These are phyloP conservation scores for Wakefieldia striispora DNA, from an alignment of 768 basidiomycete genomes.

Conservation along the genomic window DNA sequence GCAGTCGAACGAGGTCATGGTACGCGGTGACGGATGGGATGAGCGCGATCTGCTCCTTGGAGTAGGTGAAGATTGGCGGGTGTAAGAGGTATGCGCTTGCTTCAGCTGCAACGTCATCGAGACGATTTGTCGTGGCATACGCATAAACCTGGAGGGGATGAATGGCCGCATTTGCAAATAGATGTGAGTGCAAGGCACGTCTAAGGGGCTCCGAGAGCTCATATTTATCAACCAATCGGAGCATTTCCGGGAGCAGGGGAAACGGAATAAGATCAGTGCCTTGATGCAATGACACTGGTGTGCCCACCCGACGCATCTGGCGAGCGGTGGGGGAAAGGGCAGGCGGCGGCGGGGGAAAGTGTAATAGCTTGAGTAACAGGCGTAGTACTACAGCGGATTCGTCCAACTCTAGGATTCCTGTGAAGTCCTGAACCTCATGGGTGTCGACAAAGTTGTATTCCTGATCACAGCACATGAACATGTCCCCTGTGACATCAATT, in stretches of 20 bases:
- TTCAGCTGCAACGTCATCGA: slow-evolving; percentile 49
- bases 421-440: slow-evolving; percentile 21
- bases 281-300: slow-evolving; percentile 32
- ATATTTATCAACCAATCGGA: slow-evolving; percentile 67
- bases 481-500: slow-evolving; percentile 47
- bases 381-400: slow-evolving; percentile 50
- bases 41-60: slow-evolving; percentile 45
- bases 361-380: slow-evolving; percentile 55
- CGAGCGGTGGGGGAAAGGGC: slow-evolving; percentile 25
- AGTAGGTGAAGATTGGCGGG: slow-evolving; percentile 55
- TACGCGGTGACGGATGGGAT: slow-evolving; percentile 62
- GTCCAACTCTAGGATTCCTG: slow-evolving; percentile 48
- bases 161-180: slow-evolving; percentile 49
- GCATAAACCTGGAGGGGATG: slow-evolving; percentile 62
- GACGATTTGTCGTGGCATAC: slow-evolving; percentile 44
- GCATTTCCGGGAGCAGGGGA: slow-evolving; percentile 58
- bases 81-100: slow-evolving; percentile 57
- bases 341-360: slow-evolving; percentile 52
- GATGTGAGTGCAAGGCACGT: slow-evolving; percentile 46
- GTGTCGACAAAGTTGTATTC: slow-evolving; percentile 8
- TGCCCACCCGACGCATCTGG: slow-evolving; percentile 29
- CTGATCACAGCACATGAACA: slow-evolving; percentile 61
- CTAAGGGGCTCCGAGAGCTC: slow-evolving; percentile 46
- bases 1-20: slow-evolving; percentile 60
- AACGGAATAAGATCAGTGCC: slow-evolving; percentile 54